A percentile compares a stretch with the other conserved stretches of the same genome.
Conservation (phyloP, 345 rosid genomes). For the Mercurialis annua region DNA sequence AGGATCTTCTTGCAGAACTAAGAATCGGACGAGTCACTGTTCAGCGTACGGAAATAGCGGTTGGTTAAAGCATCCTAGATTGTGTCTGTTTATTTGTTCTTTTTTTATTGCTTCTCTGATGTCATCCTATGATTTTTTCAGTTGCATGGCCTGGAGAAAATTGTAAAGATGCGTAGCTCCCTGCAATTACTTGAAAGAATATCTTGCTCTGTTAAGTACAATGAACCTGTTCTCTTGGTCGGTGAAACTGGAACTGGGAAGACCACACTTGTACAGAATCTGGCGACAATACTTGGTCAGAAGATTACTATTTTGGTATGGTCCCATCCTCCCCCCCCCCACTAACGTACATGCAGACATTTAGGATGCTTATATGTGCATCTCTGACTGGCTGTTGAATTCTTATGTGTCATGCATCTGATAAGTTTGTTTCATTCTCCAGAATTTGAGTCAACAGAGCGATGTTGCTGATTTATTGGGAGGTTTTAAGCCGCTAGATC, state of each 20-base stretch:
- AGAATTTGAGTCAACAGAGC: slow-evolving; percentile 98
- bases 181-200: slow-evolving; percentile 71
- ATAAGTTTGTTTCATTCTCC: slow-evolving; percentile 25
- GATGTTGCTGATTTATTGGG: slow-evolving; percentile 92
- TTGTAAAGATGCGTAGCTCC: slow-evolving; percentile 77
- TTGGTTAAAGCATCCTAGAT: slow-evolving; percentile 32
- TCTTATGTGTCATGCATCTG: neutral
- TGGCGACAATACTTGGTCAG: slow-evolving; percentile 78
- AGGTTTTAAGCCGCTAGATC: slow-evolving; percentile 90
- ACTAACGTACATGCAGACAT: no score
- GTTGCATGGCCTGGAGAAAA: slow-evolving; percentile 48
- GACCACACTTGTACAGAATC: slow-evolving; percentile 90
- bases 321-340: neutral
- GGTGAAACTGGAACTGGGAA: slow-evolving; percentile 99
- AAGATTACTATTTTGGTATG: slow-evolving; percentile 86
- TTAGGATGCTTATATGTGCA: neutral
- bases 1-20: slow-evolving; percentile 47
- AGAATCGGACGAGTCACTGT: slow-evolving; percentile 77
- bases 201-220: slow-evolving; percentile 76
- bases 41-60: slow-evolving; percentile 45
- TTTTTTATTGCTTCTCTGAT: slow-evolving; percentile 18
- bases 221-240: slow-evolving; percentile 92
- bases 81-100: slow-evolving; percentile 13
- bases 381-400: neutral
- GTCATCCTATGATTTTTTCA: slow-evolving; percentile 31